A percentile compares a stretch with the other conserved stretches of the same genome.
Conservation (phyloP, 495 filamentous ascomycete genomes). For the Neurospora sp. region DNA sequence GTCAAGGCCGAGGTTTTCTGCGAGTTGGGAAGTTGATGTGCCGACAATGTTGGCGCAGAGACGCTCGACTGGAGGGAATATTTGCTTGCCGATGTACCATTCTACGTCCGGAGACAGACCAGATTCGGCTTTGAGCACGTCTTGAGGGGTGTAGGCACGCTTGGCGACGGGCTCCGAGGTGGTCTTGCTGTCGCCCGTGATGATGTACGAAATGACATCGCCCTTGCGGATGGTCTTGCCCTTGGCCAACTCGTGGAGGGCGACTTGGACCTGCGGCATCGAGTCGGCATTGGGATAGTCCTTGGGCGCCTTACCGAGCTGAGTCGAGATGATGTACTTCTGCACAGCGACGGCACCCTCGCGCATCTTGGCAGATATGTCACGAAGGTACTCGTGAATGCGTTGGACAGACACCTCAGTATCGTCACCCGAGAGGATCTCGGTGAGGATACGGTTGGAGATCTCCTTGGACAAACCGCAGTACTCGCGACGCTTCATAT, state of each 20-base stretch:
- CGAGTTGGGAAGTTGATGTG: slow-evolving; percentile 77
- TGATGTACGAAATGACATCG: slow-evolving; percentile 92
- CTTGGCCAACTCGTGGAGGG: slow-evolving; percentile 73
- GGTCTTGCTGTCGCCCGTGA: slow-evolving; percentile 66
- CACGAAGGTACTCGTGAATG: slow-evolving; percentile 84
- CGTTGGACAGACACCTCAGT: slow-evolving; percentile 78
- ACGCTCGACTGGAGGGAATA: slow-evolving; percentile 96
- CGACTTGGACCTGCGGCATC: slow-evolving; percentile 98
- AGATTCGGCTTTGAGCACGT: slow-evolving; percentile 66
- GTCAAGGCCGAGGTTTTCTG: slow-evolving; percentile 89
- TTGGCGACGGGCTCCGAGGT: slow-evolving; percentile 70
- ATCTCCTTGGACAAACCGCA: slow-evolving; percentile 90
- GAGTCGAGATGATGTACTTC: slow-evolving; percentile 67
- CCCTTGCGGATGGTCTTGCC: slow-evolving; percentile 83
- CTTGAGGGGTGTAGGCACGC: slow-evolving; percentile 76
- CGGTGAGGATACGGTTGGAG: slow-evolving; percentile 71
- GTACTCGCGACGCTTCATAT: slow-evolving; percentile 96
- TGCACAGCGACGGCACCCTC: background rate
- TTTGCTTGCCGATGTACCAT: slow-evolving; percentile 96
- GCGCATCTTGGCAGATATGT: slow-evolving; percentile 74
- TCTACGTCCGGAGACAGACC: slow-evolving; percentile 78
- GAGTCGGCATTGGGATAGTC: slow-evolving; percentile 86
- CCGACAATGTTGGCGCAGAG: slow-evolving; percentile 91
- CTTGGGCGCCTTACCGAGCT: slow-evolving; percentile 85
- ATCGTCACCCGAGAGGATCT: slow-evolving; percentile 89